Percentiles rank a stretch among this genome's conserved stretches.
Conservation (phyloP, 164 flowering plant genomes). For the Umbilicus rupestris region DNA sequence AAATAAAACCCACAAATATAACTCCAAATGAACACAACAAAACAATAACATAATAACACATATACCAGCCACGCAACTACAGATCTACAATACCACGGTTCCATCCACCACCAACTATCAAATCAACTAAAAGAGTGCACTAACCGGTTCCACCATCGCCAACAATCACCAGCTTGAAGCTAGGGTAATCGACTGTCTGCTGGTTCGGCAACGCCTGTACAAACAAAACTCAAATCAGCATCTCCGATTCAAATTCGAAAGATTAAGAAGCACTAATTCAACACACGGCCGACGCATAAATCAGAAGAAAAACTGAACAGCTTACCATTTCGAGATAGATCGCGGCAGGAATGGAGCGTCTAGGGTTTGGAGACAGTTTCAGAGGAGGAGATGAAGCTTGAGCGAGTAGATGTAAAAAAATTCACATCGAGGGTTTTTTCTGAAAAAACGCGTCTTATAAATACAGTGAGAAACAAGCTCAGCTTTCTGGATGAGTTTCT, state of each 20-base stretch:
- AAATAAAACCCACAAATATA: not conserved
- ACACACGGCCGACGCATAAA: not conserved
- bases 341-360: not conserved
- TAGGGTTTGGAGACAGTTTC: not conserved
- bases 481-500: not conserved
- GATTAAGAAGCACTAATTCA: not conserved
- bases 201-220: constrained; percentile 59
- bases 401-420: not conserved
- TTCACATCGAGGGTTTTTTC: not conserved
- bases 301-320: not conserved
- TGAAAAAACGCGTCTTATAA: not conserved
- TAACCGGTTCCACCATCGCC: constrained; percentile 74
- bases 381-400: not conserved
- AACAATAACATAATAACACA: not conserved
- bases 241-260: not conserved
- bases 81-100: not conserved
- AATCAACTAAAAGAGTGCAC: not conserved
- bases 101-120: not conserved
- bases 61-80: not conserved
- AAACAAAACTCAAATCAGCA: not conserved
- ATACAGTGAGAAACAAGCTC: not conserved
- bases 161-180: constrained; percentile 72
- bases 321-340: not conserved
- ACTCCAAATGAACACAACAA: not conserved
- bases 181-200: constrained; percentile 65